Conservation (phyloP, 805 yeast genomes). For the Zygotorulaspora florentina region DNA sequence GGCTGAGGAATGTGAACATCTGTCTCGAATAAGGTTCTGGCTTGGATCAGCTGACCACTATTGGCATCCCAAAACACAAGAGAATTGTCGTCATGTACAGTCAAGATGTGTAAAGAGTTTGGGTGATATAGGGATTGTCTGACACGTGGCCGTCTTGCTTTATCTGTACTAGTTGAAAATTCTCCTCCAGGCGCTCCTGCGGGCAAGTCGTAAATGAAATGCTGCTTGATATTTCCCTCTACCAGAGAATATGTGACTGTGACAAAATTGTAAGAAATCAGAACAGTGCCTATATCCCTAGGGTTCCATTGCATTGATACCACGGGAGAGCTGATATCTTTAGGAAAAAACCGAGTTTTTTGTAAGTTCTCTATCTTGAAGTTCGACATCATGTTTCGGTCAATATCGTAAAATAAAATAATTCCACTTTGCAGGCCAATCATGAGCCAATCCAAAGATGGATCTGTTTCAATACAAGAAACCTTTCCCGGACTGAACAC, state of each 20-base stretch:
- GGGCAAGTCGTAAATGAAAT: conserved; percentile 58
- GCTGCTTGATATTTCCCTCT: conserved; percentile 51
- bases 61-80: conserved; percentile 90
- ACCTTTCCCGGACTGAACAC: conserved; percentile 62
- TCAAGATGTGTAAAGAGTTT: conserved; percentile 77
- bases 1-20: conserved; percentile 52
- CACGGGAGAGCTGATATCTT: conserved; percentile 60
- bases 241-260: conserved; percentile 68
- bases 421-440: conserved; percentile 78
- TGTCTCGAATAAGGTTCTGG: conserved; percentile 65
- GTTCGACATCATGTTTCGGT: conserved; percentile 64
- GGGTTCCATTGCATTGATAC: conserved; percentile 76
- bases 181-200: conserved; percentile 74
- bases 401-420: conserved; percentile 71
- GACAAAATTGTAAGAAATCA: conserved; percentile 66
- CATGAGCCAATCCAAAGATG: conserved; percentile 81
- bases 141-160: conserved; percentile 40
- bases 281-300: conserved; percentile 73
- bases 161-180: conserved; percentile 26
- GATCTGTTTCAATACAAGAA: conserved; percentile 73
- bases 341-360: conserved; percentile 49
- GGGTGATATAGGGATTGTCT: conserved; percentile 80
- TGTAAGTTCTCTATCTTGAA: conserved; percentile 69
- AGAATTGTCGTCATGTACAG: conserved; percentile 78
- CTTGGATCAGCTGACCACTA: conserved; percentile 67